Percentiles rank a stretch among this genome's conserved stretches.
These are phyloP conservation scores for Circinella umbellata DNA, from an alignment of 371 early-diverging fungal species.

Conservation along the genomic window DNA sequence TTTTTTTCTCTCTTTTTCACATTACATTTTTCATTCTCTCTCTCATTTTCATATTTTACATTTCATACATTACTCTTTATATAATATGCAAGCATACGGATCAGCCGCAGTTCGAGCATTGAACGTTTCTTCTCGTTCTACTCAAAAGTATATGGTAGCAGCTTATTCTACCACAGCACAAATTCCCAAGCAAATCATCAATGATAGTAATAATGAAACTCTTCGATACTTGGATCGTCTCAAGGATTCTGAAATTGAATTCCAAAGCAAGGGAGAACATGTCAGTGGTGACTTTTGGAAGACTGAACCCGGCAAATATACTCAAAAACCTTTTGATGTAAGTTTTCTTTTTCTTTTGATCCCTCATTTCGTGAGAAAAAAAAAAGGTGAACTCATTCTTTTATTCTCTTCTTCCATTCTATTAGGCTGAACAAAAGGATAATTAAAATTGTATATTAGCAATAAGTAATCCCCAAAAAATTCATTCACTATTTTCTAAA, in stretches of 20 bases:
- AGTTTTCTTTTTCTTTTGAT: neutral
- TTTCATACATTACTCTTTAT: too few relatives aligned
- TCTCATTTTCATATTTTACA: neutral
- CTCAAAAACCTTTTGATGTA: conserved; percentile 9
- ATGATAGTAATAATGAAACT: conserved; percentile 16
- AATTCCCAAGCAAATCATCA: conserved; percentile 11
- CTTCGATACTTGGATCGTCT: conserved; percentile 21
- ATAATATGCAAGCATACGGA: neutral
- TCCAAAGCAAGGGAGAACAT: conserved; percentile 22
- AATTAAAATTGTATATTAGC: neutral
- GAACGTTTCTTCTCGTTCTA: conserved; percentile 3
- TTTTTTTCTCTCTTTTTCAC: neutral
- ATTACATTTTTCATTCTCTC: neutral
- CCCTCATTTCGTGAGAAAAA: neutral
- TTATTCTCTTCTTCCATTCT: neutral
- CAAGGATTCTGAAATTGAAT: conserved; percentile 23
- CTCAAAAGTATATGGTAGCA: neutral
- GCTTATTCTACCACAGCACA: conserved; percentile 4
- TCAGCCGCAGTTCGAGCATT: conserved; percentile 5
- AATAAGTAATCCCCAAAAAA: too few relatives aligned
- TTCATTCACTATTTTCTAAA: too few relatives aligned
- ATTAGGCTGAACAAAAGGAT: conserved; percentile 1
- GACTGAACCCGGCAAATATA: conserved; percentile 23
- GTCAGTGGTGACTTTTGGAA: conserved; percentile 24
- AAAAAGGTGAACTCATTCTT: neutral